Conservation (phyloP, 2,329 filamentous ascomycete genomes). For the Esteya vermicola region DNA sequence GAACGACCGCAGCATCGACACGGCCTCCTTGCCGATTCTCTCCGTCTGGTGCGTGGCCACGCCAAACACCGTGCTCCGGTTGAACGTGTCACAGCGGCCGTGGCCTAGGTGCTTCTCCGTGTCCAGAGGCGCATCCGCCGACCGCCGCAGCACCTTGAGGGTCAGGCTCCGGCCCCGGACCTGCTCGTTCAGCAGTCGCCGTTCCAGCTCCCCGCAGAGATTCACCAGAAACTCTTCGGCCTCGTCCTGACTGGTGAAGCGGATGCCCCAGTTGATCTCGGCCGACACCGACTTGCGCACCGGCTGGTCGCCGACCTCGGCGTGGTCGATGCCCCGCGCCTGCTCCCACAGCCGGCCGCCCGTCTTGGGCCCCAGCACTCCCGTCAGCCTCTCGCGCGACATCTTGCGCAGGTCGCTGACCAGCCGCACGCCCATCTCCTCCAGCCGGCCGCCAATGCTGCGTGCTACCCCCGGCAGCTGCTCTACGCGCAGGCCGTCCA, state of each 20-base stretch:
- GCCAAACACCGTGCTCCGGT: conserved; percentile 72
- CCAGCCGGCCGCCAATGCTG: conserved; percentile 75
- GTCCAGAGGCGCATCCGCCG: conserved; percentile 75
- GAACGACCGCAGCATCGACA: conserved; percentile 71
- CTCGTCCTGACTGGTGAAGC: conserved; percentile 83
- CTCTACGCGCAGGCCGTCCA: conserved; percentile 65
- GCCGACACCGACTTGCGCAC: conserved; percentile 89
- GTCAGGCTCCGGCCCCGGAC: conserved; percentile 83
- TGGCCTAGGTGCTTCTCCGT: conserved; percentile 89
- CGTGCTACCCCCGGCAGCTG: conserved; percentile 84
- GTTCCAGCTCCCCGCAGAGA: conserved; percentile 72
- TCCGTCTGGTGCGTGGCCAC: conserved; percentile 67
- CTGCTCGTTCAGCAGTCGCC: conserved; percentile 64
- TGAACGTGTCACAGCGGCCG: conserved; percentile 88
- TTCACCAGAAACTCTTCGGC: conserved; percentile 84
- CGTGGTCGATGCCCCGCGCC: conserved; percentile 70
- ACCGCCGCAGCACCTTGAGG: conserved; percentile 86
- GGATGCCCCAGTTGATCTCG: conserved; percentile 96
- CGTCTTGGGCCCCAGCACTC: conserved; percentile 75
- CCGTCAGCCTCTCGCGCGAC: conserved; percentile 61
- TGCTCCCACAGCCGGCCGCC: conserved; percentile 86
- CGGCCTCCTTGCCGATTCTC: conserved; percentile 62
- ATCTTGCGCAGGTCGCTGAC: conserved; percentile 72
- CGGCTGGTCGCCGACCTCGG: conserved; percentile 74
- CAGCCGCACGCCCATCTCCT: conserved; percentile 68